Base-by-base conservation (phyloP, 148 eudicot genomes). In the Rhododendron griersonianum region DNA sequence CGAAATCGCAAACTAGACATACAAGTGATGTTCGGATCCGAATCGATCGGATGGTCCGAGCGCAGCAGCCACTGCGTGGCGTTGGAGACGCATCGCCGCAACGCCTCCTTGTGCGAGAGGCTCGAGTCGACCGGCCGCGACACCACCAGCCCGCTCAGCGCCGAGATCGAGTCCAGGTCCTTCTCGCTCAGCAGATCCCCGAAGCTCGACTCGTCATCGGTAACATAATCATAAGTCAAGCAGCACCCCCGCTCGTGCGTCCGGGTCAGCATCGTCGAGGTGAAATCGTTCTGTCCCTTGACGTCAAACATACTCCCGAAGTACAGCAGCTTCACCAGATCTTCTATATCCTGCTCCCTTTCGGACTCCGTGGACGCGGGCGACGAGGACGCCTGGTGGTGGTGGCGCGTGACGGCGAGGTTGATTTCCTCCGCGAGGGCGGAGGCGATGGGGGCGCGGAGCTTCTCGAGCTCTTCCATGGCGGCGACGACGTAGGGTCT, bases 381-480 rank as follows among this genome's bases (percentile, higher is more conserved):
- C 21, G 80, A 10, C 15, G 83, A 18, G 1, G 88, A 67, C 5
- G 53, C 6, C 10, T 18, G 10, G 7, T 74, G 85, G 33, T 74
- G 85, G 18, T 65, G 85, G 25, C 61, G 73, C 25, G 86, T 74
- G 51, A 85, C 1, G 5, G 93, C 93, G 18, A 92, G 85, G 21
- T 81, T 8, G 90, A 92, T 80, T 83, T 96, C 99, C 6, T 95
- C 95, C 1, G 85, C 77, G 18, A 95, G 83, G 47, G 96, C 98
- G 23, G 85, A 37, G 35, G 94, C n/a, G 71, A 96, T 87, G 30
- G 97, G 96, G 28, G 89, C 81, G 1, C 92, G 92, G 69, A 96
- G 92, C 88, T 93, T 95, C 84, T 95, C 98, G 87, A 96, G 95
- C 82, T 96, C 99, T 51, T 96, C 98, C 71, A 96, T 89, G 86